Evolutionary conservation across 768 basidiomycete species (phyloP).

Genomic region (Podaxis mareebaensis): DNA sequence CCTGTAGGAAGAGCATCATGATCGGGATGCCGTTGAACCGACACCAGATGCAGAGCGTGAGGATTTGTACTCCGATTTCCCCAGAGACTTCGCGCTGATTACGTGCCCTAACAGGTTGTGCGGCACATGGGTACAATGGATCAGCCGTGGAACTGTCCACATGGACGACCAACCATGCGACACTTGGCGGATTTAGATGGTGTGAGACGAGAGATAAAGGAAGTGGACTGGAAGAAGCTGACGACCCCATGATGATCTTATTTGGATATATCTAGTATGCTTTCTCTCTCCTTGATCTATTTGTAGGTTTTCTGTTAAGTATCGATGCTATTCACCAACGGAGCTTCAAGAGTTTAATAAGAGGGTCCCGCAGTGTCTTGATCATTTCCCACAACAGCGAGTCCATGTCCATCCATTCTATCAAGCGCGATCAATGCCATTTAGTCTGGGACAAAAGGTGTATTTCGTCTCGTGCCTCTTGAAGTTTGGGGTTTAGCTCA

Average conservation of each 20-base stretch:
- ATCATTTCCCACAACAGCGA: not conserved
- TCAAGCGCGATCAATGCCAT: slow-evolving; percentile 53
- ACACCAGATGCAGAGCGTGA: slow-evolving; percentile 75
- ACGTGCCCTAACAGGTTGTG: slow-evolving; percentile 50
- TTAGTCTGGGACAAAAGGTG: slow-evolving; percentile 65
- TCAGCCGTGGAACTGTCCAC: slow-evolving; percentile 89
- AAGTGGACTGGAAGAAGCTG: slow-evolving; percentile 13
- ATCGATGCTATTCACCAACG: not conserved
- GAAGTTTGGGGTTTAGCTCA: not conserved
- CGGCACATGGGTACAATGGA: slow-evolving; percentile 84
- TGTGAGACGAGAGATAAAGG: not conserved
- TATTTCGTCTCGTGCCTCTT: not conserved
- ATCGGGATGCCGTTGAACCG: slow-evolving; percentile 81
- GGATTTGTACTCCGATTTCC: slow-evolving; percentile 22
- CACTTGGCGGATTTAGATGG: slow-evolving; percentile 58
- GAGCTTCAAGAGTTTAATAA: not conserved
- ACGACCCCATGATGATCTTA: slow-evolving; percentile 2
- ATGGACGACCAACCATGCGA: slow-evolving; percentile 83
- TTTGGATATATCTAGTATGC: slow-evolving; percentile 6
- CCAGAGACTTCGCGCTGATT: not conserved
- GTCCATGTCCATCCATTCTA: slow-evolving; percentile 47
- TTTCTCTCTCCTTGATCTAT: not conserved
- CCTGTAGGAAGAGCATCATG: slow-evolving; percentile 97
- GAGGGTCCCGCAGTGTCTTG: not conserved
- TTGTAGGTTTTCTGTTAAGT: not conserved